Evolutionary conservation across 306 rosid genomes (phyloP), one percentile per base, ranked within the genome.

Genomic region (Psophocarpus tetragonolobus): DNA sequence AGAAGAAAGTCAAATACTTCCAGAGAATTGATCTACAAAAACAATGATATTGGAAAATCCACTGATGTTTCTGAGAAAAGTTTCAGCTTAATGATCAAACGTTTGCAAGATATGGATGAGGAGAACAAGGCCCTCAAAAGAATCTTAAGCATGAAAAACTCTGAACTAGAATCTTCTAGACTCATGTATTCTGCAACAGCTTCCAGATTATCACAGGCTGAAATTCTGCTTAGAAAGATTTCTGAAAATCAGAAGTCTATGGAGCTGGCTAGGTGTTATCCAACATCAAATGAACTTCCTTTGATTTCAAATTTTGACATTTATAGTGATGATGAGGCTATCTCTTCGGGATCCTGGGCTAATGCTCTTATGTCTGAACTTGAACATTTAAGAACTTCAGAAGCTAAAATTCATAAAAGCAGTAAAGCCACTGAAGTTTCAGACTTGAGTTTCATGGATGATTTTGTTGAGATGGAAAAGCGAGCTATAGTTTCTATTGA

Each of bases 391-490:
- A 75, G 87, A 79, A 84, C 77, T 67, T 77, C 75, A 26, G 91
- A 86, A 74, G 83, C 57, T 63, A 87, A 84, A 62, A 73, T 39
- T 68, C 80, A 78, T 18, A 75, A 29, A 41, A 76, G 81, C 39
- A 64, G 41, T 70, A 81, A 70, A 74, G 69, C 80, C 29, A 58
- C 56, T 57, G 84, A 83, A 76, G 79, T 68, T 79, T 73, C 85
- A 17, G 90, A 88, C 57, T 75, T 84, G 83, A 83, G 83, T 83
- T 82, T 81, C 56, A 75, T 82, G 91, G 89, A 87, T 73, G 92
- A 90, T 84, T 85, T 90, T 81, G 91, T 74, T 54, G 94, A 87
- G 80, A 90, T 85, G 97, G 97, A 92, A 79, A 92, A 89, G 81
- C 26, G 85, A 73, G 94, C 96, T 30, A 86, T 88, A 81, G 92